Conservation (phyloP, 2,329 filamentous ascomycete genomes). For the Arthrobotrys sinensis region DNA sequence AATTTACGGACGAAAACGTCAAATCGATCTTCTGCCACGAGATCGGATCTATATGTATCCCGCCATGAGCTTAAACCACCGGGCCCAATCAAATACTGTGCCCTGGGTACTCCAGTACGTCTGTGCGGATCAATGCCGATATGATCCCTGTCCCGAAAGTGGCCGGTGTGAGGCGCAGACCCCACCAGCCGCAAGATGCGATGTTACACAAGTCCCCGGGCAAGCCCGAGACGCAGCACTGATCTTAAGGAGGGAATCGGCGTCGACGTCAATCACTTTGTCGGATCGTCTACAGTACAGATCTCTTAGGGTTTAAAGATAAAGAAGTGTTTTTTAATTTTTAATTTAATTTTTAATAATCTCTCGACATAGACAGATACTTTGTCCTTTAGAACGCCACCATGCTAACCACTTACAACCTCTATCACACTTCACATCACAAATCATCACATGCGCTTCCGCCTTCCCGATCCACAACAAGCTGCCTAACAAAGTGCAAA, state of each 20-base stretch:
- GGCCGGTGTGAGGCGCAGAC: neutral
- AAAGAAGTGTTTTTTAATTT: neutral
- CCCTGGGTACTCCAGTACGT: neutral
- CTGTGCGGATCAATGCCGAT: neutral
- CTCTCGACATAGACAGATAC: conserved; percentile 1
- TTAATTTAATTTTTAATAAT: neutral
- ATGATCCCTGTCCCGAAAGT: neutral
- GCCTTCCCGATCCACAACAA: conserved; percentile 52
- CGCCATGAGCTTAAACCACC: neutral
- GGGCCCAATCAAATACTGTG: neutral
- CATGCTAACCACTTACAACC: conserved; percentile 17
- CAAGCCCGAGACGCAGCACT: neutral
- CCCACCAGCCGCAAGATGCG: neutral
- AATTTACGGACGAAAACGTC: neutral
- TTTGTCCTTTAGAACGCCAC: conserved; percentile 15
- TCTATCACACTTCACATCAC: conserved; percentile 36
- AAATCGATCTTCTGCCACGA: neutral
- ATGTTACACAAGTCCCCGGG: conserved; percentile 9
- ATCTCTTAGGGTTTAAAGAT: neutral
- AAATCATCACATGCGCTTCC: conserved; percentile 52
- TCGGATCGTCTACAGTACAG: neutral
- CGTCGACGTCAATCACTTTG: neutral
- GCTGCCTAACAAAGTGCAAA: conserved; percentile 30
- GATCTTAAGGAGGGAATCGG: neutral
- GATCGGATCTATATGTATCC: conserved; percentile 1